A percentile compares a stretch with the other conserved stretches of the same genome.
phyloP scores from a whole-genome alignment of 306 rosid species.

The Vigna nakashimae region DNA sequence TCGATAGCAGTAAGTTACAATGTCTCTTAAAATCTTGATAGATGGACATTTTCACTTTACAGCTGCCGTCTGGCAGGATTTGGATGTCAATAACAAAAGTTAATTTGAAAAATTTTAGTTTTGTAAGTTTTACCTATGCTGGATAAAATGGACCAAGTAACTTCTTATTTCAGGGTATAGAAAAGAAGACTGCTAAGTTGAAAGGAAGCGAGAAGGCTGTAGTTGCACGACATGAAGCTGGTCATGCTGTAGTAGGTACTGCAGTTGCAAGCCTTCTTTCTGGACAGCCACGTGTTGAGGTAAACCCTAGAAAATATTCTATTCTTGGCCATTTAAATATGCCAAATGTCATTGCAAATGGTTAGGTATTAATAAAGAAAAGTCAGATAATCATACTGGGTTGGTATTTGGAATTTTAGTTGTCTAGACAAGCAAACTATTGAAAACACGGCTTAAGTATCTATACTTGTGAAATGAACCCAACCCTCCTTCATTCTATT shows the following conservation, averaged over 20 bases:
- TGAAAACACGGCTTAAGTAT: not conserved
- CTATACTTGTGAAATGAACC: not conserved
- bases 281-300: constrained; percentile 99
- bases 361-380: not conserved
- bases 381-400: not conserved
- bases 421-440: constrained; percentile 10
- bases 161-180: constrained; percentile 83
- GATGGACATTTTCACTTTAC: constrained; percentile 21
- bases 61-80: constrained; percentile 1
- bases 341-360: constrained; percentile 21
- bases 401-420: not conserved
- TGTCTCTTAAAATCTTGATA: constrained; percentile 22
- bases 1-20: constrained; percentile 86
- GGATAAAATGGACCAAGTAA: constrained; percentile 47
- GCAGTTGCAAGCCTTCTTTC: constrained; percentile 93
- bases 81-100: constrained; percentile 19
- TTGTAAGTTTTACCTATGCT: constrained; percentile 7
- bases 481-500: not conserved
- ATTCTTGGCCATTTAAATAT: constrained; percentile 32
- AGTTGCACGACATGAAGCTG: constrained; percentile 99
- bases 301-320: constrained; percentile 44
- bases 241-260: constrained; percentile 98
- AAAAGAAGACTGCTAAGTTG: constrained; percentile 93
- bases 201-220: constrained; percentile 93
- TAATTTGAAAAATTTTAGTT: constrained; percentile 14